Evolutionary conservation across 176 grass and related monocot species (phyloP).

Genomic region (Miscanthus lutarioriparius): DNA sequence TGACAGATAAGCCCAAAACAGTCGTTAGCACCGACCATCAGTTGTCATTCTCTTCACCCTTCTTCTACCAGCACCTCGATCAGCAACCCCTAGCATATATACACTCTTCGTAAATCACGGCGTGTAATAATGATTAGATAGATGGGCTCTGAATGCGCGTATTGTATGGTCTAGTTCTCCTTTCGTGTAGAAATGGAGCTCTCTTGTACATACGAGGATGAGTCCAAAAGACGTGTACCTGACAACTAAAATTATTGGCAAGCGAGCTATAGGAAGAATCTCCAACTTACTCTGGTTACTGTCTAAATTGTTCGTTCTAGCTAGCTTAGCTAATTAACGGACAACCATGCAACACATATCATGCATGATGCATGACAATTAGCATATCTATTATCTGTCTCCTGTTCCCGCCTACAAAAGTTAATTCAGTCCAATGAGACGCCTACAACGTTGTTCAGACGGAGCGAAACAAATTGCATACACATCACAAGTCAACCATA

Average conservation of each 20-base stretch:
- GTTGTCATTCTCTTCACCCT: not conserved
- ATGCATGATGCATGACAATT: no score
- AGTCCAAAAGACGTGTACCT: no score
- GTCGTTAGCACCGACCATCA: not conserved
- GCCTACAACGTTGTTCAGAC: not conserved
- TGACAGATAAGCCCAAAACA: not conserved
- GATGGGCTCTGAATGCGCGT: no score
- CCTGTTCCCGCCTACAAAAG: not conserved
- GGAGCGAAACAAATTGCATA: no score
- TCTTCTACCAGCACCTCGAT: not conserved
- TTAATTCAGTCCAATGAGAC: not conserved
- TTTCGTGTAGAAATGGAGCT: not conserved
- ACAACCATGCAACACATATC: not conserved
- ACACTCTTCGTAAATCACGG: not conserved
- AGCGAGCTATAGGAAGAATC: not conserved
- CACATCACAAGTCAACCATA: not conserved
- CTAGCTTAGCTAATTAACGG: not conserved
- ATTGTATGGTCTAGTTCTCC: no score
- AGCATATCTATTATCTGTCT: not conserved
- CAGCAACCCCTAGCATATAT: not conserved
- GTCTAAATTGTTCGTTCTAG: not conserved
- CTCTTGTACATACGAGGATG: not conserved
- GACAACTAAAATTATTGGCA: not conserved
- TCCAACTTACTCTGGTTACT: constrained; percentile 2
- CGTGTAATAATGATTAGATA: not conserved